phyloP scores from a whole-genome alignment of 768 basidiomycete species.

The Pleurotus salmoneostramineus region DNA sequence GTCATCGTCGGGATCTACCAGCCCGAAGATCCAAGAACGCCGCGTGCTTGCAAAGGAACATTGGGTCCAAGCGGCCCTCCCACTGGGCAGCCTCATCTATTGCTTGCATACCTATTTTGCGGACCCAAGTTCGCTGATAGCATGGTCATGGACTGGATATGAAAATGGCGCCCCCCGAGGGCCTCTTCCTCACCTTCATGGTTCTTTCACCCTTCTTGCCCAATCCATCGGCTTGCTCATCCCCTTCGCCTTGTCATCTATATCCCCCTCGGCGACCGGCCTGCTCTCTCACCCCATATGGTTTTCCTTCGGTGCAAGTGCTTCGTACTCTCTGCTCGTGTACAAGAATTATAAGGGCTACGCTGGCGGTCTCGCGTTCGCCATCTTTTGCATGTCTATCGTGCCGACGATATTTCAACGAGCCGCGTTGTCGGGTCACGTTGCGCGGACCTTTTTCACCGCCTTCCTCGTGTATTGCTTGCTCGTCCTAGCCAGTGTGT shows the following conservation, averaged over 20 bases:
- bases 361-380: conserved; percentile 56
- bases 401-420: conserved; percentile 50
- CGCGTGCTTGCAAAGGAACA: conserved; percentile 8
- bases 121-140: conserved; percentile 74
- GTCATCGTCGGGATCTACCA: conserved; percentile 18
- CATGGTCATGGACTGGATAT: conserved; percentile 92
- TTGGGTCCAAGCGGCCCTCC: conserved; percentile 37
- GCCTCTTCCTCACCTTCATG: conserved; percentile 69
- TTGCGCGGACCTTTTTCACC: conserved; percentile 46
- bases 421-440: conserved; percentile 36
- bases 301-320: conserved; percentile 49
- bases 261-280: conserved; percentile 28
- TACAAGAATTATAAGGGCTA: conserved; percentile 71
- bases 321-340: conserved; percentile 52
- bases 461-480: conserved; percentile 61
- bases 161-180: conserved; percentile 55
- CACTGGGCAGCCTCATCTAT: conserved; percentile 69
- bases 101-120: conserved; percentile 68
- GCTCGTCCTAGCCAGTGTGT: conserved; percentile 65
- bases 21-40: not conserved
- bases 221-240: conserved; percentile 55
- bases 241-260: conserved; percentile 26
- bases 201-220: conserved; percentile 61
- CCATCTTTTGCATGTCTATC: conserved; percentile 62
- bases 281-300: conserved; percentile 43